Evolutionary conservation across 768 basidiomycete genomes (phyloP).

Genomic region (Rhodotorula sphaerocarpa): DNA sequence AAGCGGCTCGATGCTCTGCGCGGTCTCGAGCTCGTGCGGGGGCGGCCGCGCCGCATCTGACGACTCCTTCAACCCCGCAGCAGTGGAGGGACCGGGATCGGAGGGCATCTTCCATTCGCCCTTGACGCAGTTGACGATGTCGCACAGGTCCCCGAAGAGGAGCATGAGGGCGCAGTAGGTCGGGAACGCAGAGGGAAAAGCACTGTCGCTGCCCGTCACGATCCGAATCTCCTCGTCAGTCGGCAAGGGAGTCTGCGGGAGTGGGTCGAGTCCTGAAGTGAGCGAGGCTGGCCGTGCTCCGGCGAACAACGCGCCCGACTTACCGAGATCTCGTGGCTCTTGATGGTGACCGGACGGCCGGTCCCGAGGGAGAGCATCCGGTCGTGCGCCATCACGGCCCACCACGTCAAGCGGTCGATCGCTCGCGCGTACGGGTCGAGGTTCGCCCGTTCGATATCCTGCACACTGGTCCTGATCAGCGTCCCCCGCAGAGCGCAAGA

Average conservation of each 20-base stretch:
- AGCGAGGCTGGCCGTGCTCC: no score
- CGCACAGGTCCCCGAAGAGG: background rate
- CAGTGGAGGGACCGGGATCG: background rate
- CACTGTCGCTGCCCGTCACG: constrained; percentile 1
- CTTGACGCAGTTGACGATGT: constrained; percentile 2
- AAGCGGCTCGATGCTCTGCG: background rate
- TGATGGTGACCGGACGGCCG: constrained; percentile 35
- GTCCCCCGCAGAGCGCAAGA: no score
- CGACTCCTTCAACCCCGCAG: background rate
- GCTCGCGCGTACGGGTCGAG: constrained; percentile 27
- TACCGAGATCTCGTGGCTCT: constrained; percentile 37
- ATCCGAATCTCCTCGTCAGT: constrained; percentile 28
- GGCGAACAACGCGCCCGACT: background rate
- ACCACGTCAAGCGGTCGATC: constrained; percentile 34
- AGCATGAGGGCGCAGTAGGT: background rate
- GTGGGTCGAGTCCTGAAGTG: no score
- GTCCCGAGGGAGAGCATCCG: constrained; percentile 33
- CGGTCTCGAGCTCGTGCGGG: background rate
- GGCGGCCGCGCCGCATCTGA: background rate
- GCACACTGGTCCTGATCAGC: background rate
- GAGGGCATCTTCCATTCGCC: background rate
- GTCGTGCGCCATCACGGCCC: constrained; percentile 37
- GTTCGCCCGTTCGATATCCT: constrained; percentile 29
- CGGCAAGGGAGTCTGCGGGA: constrained; percentile 1
- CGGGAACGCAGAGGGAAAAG: background rate